phyloP scores from a whole-genome alignment of 2,329 filamentous ascomycete genomes.

The Exophiala sp. region DNA sequence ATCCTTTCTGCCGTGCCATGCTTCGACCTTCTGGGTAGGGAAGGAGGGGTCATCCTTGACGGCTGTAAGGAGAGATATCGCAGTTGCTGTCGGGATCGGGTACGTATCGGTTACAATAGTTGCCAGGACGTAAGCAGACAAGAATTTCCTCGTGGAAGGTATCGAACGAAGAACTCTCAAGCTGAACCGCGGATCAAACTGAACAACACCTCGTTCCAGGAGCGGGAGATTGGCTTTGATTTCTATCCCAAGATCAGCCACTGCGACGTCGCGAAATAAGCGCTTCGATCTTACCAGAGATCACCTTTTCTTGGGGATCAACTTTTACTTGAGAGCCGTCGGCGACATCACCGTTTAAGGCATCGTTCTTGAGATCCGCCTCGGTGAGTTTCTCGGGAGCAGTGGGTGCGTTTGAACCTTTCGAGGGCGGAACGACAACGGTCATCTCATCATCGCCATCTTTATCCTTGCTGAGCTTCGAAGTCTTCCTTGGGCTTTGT shows the following conservation, averaged over 20 bases:
- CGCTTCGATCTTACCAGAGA: constrained; percentile 36
- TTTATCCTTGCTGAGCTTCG: constrained; percentile 60
- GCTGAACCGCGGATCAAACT: constrained; percentile 93
- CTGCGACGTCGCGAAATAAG: neutral
- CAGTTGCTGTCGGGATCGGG: constrained; percentile 59
- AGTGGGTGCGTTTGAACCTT: constrained; percentile 55
- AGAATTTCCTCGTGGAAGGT: constrained; percentile 87
- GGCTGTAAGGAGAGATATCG: constrained; percentile 63
- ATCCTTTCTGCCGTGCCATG: constrained; percentile 64
- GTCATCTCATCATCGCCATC: constrained; percentile 74
- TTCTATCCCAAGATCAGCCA: constrained; percentile 50
- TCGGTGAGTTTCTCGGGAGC: constrained; percentile 56
- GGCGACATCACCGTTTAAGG: constrained; percentile 34
- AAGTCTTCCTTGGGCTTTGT: constrained; percentile 46
- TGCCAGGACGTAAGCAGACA: constrained; percentile 73
- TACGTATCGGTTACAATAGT: constrained; percentile 79
- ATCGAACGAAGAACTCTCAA: constrained; percentile 91
- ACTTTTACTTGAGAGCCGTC: constrained; percentile 40
- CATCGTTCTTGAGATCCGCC: constrained; percentile 67
- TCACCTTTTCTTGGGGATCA: constrained; percentile 47
- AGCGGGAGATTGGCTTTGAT: constrained; percentile 92
- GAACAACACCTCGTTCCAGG: constrained; percentile 81
- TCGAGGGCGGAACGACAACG: constrained; percentile 69
- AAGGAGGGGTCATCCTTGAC: constrained; percentile 56
- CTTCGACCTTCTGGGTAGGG: constrained; percentile 51